Percentiles rank a stretch among this genome's conserved stretches.
Conservation (phyloP, 1,284 basidiomycete species). For the Tilletia indica region DNA sequence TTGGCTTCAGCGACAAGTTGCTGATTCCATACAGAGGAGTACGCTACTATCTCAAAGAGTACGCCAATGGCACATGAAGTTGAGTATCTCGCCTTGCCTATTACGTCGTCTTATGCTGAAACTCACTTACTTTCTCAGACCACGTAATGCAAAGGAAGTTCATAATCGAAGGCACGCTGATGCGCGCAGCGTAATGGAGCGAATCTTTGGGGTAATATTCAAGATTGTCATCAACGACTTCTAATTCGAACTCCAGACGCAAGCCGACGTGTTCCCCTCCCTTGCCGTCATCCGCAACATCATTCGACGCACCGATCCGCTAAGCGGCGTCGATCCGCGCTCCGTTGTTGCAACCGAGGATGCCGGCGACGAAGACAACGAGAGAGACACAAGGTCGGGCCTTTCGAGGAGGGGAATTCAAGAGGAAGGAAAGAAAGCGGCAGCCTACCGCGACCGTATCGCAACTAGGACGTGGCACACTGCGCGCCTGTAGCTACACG, state of each 20-base stretch:
- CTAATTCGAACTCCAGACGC: not conserved
- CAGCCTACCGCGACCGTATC: not conserved
- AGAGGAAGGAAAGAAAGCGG: not conserved
- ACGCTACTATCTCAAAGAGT: constrained; percentile 31
- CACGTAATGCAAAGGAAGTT: not conserved
- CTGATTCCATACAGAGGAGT: constrained; percentile 42
- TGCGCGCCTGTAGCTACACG: too few species aligned
- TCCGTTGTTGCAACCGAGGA: too few species aligned
- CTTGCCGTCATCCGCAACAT: not conserved
- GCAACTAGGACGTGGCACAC: not conserved
- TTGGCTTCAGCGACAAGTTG: constrained; percentile 40
- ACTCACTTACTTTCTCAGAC: not conserved
- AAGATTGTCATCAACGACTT: too few species aligned
- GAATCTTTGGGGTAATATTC: not conserved
- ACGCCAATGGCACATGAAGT: not conserved
- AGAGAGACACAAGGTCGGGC: too few species aligned
- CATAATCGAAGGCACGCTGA: not conserved
- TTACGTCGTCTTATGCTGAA: not conserved
- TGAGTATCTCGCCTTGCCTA: not conserved
- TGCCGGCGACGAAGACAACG: too few species aligned
- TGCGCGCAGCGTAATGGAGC: not conserved
- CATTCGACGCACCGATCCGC: too few species aligned
- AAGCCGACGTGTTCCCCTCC: not conserved
- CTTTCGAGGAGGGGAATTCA: too few species aligned
- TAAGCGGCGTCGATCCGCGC: too few species aligned